phyloP scores from a whole-genome alignment of 2,329 filamentous ascomycete genomes.

The Scedosporium aurantiacum region DNA sequence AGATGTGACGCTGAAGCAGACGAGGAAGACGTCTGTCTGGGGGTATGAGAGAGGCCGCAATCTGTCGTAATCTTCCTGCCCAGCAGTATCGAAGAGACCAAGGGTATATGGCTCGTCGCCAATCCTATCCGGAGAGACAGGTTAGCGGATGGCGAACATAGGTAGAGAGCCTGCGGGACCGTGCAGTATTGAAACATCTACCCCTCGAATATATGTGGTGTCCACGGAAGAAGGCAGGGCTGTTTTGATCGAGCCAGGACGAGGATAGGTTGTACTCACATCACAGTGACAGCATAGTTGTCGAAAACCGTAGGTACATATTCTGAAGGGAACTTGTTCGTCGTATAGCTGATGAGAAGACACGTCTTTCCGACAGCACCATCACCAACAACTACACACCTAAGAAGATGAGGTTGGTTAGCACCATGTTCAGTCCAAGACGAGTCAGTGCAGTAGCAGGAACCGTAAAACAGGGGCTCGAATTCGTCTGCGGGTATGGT shows the following conservation, averaged over 20 bases:
- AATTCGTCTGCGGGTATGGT: too few relatives aligned
- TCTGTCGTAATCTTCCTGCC: conserved; percentile 98
- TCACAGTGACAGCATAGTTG: conserved; percentile 99
- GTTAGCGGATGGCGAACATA: background rate
- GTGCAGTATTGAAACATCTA: too few relatives aligned
- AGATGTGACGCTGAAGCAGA: conserved; percentile 97
- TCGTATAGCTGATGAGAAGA: conserved; percentile 97
- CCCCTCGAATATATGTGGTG: background rate
- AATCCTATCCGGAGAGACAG: conserved; percentile 60
- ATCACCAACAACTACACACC: conserved; percentile 97
- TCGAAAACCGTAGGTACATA: conserved; percentile 99
- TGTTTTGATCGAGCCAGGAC: background rate
- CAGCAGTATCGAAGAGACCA: conserved; percentile 94
- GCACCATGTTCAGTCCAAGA: background rate
- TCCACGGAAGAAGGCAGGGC: conserved; percentile 2
- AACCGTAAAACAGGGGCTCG: too few relatives aligned
- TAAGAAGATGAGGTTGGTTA: conserved; percentile 24
- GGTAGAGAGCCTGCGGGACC: background rate
- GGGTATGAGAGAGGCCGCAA: conserved; percentile 94
- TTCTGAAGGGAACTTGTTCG: conserved; percentile 99
- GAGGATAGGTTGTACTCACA: conserved; percentile 53
- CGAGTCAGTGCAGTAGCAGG: background rate
- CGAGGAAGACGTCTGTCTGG: conserved; percentile 96
- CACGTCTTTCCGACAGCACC: conserved; percentile 99
- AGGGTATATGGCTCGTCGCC: conserved; percentile 97